Evolutionary conservation across 176 grass and related monocot species (phyloP), one percentile per base, ranked within the genome.

Genomic region (Carex littledalei): DNA sequence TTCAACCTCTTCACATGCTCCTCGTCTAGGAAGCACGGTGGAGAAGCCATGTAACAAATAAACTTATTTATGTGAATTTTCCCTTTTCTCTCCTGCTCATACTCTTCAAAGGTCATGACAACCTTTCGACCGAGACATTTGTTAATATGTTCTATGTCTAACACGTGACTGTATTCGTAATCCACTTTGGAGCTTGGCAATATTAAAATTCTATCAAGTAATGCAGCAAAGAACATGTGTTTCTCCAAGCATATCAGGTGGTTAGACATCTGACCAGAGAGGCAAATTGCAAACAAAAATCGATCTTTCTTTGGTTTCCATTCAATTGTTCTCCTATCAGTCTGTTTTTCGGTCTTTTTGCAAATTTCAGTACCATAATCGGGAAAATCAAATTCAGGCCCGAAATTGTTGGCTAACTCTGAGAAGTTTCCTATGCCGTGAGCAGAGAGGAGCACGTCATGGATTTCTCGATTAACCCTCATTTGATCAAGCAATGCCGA

Each of bases 211-310:
- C 96, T 91, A 45, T 91, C 87, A 2, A 99, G 96, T 13, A 99
- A 86, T 1, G 96, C 96, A 0, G 96, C 91, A 20, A 99, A 89
- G 85, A 99, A 95, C 93, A 99, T 99, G 88, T 99, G 93, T 85
- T 99, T 99, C 88, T 99, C 96, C 84, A 99, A 84, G 86, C 96
- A 99, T 67, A 99, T 95, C 86, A 99, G 71, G 55, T 99, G 96
- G 88, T 99, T 99, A 24, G 96, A 99, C 93, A 99, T 99, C 67
- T 99, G 96, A 32, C 96, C 96, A 0, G 93, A 94, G 26, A 94
- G 16, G 50, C 96, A 99, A 82, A 99, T 87, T 32, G 91, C 93
- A 8, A 99, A 89, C 18, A 99, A 90, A 85, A 89, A 95, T 1
- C 80, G 65, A 60, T 95, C 84, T 10, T 95, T 99, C 87, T 89